Conservation (phyloP, 2,329 filamentous ascomycete genomes). For the Madurella fahalii region DNA sequence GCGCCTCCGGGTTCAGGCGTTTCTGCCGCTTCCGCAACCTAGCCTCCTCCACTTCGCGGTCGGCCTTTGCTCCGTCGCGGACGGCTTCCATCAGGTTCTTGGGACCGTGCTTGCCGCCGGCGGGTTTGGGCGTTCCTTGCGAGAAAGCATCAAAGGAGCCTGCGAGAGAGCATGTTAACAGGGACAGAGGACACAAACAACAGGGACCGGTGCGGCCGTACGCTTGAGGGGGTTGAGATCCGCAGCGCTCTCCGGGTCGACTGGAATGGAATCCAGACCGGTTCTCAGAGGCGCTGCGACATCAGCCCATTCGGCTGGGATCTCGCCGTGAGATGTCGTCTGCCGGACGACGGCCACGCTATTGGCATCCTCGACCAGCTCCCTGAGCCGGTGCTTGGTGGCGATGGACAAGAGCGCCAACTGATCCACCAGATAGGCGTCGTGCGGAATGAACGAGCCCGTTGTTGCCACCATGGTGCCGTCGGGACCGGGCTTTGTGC, state of each 20-base stretch:
- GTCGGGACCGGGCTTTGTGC: conserved; percentile 56
- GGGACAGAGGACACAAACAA: conserved; percentile 1
- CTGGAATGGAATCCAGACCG: conserved; percentile 34
- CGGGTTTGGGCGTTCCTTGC: conserved; percentile 31
- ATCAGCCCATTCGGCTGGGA: conserved; percentile 72
- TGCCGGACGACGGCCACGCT: conserved; percentile 67
- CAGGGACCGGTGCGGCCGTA: conserved; percentile 38
- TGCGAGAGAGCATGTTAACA: conserved; percentile 28
- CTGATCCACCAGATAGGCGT: conserved; percentile 75
- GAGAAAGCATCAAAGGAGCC: conserved; percentile 35
- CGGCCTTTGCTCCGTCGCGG: conserved; percentile 59
- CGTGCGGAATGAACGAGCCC: conserved; percentile 69
- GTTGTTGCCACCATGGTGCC: conserved; percentile 57
- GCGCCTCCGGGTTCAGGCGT: conserved; percentile 51
- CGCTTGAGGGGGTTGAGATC: conserved; percentile 57
- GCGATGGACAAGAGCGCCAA: conserved; percentile 78
- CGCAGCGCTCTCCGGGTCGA: conserved; percentile 43
- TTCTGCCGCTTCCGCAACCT: conserved; percentile 64
- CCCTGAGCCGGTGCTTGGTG: conserved; percentile 72
- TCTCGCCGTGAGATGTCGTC: conserved; percentile 71
- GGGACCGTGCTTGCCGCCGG: conserved; percentile 33
- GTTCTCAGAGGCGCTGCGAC: conserved; percentile 56
- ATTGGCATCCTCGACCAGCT: conserved; percentile 72
- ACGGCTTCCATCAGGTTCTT: conserved; percentile 49
- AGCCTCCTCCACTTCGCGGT: conserved; percentile 69